These are phyloP conservation scores for Penstemon newberryi DNA, from an alignment of 257 asterid species.

Conservation along the genomic window DNA sequence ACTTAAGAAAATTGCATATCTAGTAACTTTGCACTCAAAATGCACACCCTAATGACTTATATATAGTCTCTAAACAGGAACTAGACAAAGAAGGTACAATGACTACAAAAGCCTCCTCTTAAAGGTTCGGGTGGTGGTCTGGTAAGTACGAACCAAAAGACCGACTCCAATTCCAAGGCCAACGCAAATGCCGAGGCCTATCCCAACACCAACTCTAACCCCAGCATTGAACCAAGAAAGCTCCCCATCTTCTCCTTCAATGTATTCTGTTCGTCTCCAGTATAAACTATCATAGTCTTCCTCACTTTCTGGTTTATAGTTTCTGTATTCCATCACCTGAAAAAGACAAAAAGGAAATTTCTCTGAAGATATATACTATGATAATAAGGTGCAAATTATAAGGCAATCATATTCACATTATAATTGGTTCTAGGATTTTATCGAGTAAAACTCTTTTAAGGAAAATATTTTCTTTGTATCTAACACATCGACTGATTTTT, in stretches of 20 bases:
- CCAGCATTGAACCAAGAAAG: conserved; percentile 80
- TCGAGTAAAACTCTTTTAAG: too few relatives aligned
- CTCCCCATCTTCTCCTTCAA: conserved; percentile 68
- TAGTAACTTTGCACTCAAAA: conserved; percentile 13
- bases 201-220: conserved; percentile 78
- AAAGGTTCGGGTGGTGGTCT: conserved; percentile 55
- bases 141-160: conserved; percentile 61
- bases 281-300: conserved; percentile 37
- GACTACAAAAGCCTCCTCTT: conserved; percentile 60
- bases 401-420: too few relatives aligned
- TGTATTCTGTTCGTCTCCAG: conserved; percentile 45
- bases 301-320: conserved; percentile 40
- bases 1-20: background rate
- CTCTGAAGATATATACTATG: background rate
- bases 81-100: background rate
- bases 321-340: conserved; percentile 44
- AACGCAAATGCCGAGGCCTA: conserved; percentile 68
- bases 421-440: too few relatives aligned
- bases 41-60: conserved; percentile 21
- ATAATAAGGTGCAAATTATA: too few relatives aligned
- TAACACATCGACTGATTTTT: too few relatives aligned
- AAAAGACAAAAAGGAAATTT: background rate
- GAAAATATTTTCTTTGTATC: too few relatives aligned
- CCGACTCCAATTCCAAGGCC: conserved; percentile 76
- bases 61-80: background rate